Percentiles rank a stretch among this genome's conserved stretches.
Conservation (phyloP, 2,329 filamentous ascomycete genomes). For the Cercospora sp. region DNA sequence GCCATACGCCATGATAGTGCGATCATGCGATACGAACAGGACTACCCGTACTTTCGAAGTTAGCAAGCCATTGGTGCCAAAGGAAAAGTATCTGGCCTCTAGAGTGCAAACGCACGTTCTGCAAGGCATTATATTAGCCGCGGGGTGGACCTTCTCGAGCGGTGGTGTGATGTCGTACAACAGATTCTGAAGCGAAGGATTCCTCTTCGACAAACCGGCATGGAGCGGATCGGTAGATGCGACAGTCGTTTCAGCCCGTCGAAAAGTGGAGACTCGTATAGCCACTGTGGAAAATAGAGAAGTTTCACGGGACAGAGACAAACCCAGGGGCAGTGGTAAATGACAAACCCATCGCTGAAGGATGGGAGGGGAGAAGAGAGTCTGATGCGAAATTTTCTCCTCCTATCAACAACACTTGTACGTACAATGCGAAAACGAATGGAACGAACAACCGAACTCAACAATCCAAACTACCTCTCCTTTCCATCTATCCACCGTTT, state of each 20-base stretch:
- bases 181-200: neutral
- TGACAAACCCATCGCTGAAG: neutral
- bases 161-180: neutral
- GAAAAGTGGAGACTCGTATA: neutral
- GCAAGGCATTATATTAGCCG: neutral
- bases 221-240: neutral
- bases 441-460: slow-evolving; percentile 36
- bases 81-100: neutral
- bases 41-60: neutral
- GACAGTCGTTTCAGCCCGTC: neutral
- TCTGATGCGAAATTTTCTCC: neutral
- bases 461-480: slow-evolving; percentile 44
- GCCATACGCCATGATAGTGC: neutral
- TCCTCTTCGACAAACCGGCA: neutral
- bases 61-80: neutral
- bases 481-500: slow-evolving; percentile 51
- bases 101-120: neutral
- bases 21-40: neutral
- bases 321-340: neutral
- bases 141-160: neutral
- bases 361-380: neutral
- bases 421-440: slow-evolving; percentile 44
- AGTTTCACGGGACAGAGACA: neutral
- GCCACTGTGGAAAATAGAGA: neutral
- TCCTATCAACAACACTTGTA: slow-evolving; percentile 24